A percentile compares a stretch with the other conserved stretches of the same genome.
Evolutionary conservation across 2,329 filamentous ascomycete genomes (phyloP).

Genomic region (Endoconidiophora polonica): DNA sequence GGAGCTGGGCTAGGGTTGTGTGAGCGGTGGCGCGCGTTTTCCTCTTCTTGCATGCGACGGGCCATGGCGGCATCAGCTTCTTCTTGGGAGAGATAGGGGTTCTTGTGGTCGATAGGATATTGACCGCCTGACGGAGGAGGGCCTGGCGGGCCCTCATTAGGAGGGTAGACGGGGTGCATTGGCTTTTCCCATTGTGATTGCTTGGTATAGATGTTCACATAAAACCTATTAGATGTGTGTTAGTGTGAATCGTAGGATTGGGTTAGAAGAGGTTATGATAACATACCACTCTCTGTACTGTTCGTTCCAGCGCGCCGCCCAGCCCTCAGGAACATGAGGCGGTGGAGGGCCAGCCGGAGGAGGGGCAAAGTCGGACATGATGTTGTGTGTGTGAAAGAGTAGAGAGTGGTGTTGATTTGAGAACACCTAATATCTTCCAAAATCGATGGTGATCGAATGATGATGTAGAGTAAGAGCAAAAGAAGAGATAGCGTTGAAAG

Average conservation of each 20-base stretch:
- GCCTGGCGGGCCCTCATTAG: slow-evolving; percentile 24
- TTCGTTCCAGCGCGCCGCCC: slow-evolving; percentile 71
- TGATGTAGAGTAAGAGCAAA: no score
- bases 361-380: slow-evolving; percentile 38
- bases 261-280: slow-evolving; percentile 11
- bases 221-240: slow-evolving; percentile 46
- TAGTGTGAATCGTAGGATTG: background rate
- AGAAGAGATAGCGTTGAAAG: no score
- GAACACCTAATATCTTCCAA: no score
- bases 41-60: slow-evolving; percentile 65
- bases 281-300: slow-evolving; percentile 71
- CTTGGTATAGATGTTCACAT: slow-evolving; percentile 76
- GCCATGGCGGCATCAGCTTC: slow-evolving; percentile 67
- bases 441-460: no score
- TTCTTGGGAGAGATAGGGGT: slow-evolving; percentile 45
- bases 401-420: no score
- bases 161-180: slow-evolving; percentile 45
- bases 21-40: slow-evolving; percentile 39
- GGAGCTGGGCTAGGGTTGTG: slow-evolving; percentile 27
- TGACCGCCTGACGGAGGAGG: slow-evolving; percentile 54
- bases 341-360: slow-evolving; percentile 36
- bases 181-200: slow-evolving; percentile 83
- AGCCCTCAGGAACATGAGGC: slow-evolving; percentile 51
- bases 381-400: background rate
- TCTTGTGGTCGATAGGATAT: slow-evolving; percentile 43